phyloP scores from a whole-genome alignment of 352 stramenopile genomes.

The Blastocystis sp. region DNA sequence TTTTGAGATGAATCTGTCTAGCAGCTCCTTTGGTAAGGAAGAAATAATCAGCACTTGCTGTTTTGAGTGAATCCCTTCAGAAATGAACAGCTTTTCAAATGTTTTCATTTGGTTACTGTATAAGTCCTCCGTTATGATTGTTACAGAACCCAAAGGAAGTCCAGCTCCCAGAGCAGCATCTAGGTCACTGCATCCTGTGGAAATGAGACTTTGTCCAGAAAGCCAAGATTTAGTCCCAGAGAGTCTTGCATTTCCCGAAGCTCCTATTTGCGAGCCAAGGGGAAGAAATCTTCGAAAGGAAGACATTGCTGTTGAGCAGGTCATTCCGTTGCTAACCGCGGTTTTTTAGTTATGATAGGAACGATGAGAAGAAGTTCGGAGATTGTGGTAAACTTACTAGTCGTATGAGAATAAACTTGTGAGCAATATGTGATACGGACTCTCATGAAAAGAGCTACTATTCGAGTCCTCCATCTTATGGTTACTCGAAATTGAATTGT shows the following conservation, averaged over 20 bases:
- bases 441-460: neutral
- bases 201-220: constrained; percentile 45
- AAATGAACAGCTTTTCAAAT: neutral
- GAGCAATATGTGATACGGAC: neutral
- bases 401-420: neutral
- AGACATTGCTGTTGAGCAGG: neutral
- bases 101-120: neutral
- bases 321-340: neutral
- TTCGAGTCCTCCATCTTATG: too few relatives aligned
- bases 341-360: neutral
- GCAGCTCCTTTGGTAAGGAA: neutral
- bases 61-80: constrained; percentile 46
- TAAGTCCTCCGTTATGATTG: constrained; percentile 2
- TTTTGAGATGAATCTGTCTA: neutral
- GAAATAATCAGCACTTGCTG: constrained; percentile 22
- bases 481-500: too few relatives aligned
- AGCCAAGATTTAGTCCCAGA: constrained; percentile 46
- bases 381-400: neutral
- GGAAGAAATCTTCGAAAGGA: constrained; percentile 3
- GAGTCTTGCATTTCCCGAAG: neutral
- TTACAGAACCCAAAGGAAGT: constrained; percentile 22
- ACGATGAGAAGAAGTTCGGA: neutral
- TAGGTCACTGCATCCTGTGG: constrained; percentile 36
- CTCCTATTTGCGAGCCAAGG: neutral
- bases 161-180: constrained; percentile 11